phyloP scores from a whole-genome alignment of 495 filamentous ascomycete genomes.

The Neurospora tetrasperma region DNA sequence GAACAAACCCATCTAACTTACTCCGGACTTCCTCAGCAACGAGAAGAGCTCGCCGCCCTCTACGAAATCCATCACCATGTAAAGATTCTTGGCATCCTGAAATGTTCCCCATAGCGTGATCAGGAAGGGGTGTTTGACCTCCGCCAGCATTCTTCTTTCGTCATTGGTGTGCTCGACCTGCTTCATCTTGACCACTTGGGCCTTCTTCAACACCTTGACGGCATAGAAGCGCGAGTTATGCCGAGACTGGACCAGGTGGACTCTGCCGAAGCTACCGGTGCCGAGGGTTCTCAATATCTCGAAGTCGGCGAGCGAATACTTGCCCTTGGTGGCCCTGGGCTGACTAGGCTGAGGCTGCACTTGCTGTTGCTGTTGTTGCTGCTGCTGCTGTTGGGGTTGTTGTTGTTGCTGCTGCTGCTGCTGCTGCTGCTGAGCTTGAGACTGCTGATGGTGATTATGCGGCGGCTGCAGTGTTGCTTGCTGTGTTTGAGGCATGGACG shows the following conservation, averaged over 20 bases:
- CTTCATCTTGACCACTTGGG: conserved; percentile 99
- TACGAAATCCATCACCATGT: conserved; percentile 99
- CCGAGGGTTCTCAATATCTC: conserved; percentile 79
- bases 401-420: conserved; percentile 14
- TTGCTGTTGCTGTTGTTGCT: conserved; percentile 13
- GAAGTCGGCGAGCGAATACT: conserved; percentile 89
- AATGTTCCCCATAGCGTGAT: conserved; percentile 98
- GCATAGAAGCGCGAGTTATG: conserved; percentile 98
- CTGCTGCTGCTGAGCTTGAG: conserved; percentile 10
- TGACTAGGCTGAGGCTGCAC: conserved; percentile 13
- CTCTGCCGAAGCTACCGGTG: conserved; percentile 92
- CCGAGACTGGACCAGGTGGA: conserved; percentile 91
- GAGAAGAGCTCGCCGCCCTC: conserved; percentile 97
- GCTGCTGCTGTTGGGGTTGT: conserved; percentile 10
- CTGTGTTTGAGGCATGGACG: conserved; percentile 1
- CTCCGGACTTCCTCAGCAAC: conserved; percentile 88
- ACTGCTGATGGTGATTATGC: conserved; percentile 15
- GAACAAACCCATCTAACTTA: conserved; percentile 33
- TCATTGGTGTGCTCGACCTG: conserved; percentile 99
- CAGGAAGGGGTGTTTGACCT: conserved; percentile 93
- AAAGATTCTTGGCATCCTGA: conserved; percentile 87
- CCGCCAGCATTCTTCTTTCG: conserved; percentile 86
- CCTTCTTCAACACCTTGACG: conserved; percentile 96
- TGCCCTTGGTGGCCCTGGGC: conserved; percentile 80
- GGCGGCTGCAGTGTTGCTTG: conserved; percentile 13